Base-by-base conservation (phyloP, 768 basidiomycete genomes). In the Tulasnella sp. region DNA sequence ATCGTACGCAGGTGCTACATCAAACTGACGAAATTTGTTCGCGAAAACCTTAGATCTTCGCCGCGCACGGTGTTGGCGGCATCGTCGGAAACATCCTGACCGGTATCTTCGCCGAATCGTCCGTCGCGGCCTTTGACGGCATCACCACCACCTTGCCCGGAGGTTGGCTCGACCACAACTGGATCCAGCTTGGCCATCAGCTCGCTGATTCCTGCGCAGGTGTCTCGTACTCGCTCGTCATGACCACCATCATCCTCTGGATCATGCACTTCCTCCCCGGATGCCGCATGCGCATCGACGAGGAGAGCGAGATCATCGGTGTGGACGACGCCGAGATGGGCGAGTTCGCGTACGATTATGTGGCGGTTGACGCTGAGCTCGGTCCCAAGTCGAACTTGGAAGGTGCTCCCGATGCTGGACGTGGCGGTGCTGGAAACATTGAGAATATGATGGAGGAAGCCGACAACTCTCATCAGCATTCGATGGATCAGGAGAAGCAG, bases 311-410 rank as follows among this genome's bases (percentile, higher is more conserved):
- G 68, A 74, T 75, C 50, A 68, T 94, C 49, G 92, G 93, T 59
- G 82, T 94, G 64, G 93, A 97, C 71, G 87, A 91, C 66, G 77
- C 82, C 1, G 85, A 92, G 73, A 83, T 91, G 78, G 92, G 90
- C 63, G 91, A 93, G 72, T 91, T 82, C 62, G 84, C 87, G 1
- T 90, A 89, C 65, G 87, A 92, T 70, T 92, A 88, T 63, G 87
- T 91, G 30, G 85, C 83, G 10, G 68, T 88, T 51, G 87, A 88
- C 42, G 67, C 73, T 5, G 78, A 79, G 63, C 68, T 80, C 22
- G 68, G 73, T 48, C 63, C 70, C 53, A 55, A 55, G 41, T 31
- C 53, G 27, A 43, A 55, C 31, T 45, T 55, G 21, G 53, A 34
- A 42, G 38, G 53, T 55, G 53, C 15, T 42, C 53, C 53, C 17